phyloP scores from a whole-genome alignment of 352 stramenopile species.

The Aphanomyces stellatus region DNA sequence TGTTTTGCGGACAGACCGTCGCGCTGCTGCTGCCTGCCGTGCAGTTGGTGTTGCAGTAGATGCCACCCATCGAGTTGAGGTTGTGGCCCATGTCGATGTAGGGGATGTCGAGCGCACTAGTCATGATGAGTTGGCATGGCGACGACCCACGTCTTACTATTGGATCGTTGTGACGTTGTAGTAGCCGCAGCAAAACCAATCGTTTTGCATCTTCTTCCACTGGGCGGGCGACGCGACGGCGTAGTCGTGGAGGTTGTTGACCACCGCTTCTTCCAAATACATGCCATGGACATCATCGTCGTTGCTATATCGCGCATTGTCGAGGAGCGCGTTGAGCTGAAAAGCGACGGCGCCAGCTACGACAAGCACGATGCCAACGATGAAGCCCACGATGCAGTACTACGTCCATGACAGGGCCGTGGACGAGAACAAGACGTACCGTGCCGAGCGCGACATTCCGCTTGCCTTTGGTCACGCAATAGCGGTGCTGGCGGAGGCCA shows the following conservation, averaged over 20 bases:
- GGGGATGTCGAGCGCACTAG: slow-evolving; percentile 1
- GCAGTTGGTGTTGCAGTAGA: slow-evolving; percentile 19
- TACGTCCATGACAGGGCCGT: neutral
- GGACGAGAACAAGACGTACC: neutral
- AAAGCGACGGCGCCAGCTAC: slow-evolving; percentile 4
- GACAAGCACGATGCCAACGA: neutral
- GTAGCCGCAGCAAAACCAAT: slow-evolving; percentile 21
- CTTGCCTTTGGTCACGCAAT: slow-evolving; percentile 2
- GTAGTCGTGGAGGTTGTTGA: slow-evolving; percentile 11
- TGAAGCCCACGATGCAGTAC: slow-evolving; percentile 8
- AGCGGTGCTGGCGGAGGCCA: slow-evolving; percentile 9
- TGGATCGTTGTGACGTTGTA: slow-evolving; percentile 4
- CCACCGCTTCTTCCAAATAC: slow-evolving; percentile 14
- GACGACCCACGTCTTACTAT: too few species aligned
- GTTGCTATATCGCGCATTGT: neutral
- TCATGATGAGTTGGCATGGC: too few species aligned
- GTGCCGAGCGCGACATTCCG: slow-evolving; percentile 13
- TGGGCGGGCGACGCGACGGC: neutral
- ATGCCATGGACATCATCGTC: neutral
- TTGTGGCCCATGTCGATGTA: neutral
- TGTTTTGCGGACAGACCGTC: neutral
- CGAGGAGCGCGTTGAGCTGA: neutral
- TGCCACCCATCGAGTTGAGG: neutral
- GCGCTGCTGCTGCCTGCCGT: neutral
- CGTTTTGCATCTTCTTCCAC: slow-evolving; percentile 17